phyloP scores from a whole-genome alignment of 78 protist species.

The Emiliania huxleyi region DNA sequence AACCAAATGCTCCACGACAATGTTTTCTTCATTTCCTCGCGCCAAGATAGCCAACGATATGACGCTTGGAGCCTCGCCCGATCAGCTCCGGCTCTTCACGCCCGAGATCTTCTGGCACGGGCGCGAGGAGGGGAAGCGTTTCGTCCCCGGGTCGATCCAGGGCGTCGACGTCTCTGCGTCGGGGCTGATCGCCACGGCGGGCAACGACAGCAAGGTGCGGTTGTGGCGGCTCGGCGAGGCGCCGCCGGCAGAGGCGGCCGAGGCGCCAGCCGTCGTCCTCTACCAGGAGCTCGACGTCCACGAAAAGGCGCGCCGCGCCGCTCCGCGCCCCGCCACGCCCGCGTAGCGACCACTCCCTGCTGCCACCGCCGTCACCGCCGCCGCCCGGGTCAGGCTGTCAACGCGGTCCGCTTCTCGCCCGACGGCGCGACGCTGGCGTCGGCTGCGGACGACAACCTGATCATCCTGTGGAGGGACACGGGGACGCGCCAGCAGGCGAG shows the following conservation, averaged over 20 bases:
- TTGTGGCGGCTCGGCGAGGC: not conserved
- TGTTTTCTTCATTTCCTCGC: too few species aligned
- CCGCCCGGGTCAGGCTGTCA: slow-evolving; percentile 18
- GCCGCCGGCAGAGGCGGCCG: not conserved
- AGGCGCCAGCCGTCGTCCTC: not conserved
- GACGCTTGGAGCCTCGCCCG: too few species aligned
- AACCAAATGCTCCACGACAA: too few species aligned
- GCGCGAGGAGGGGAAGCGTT: slow-evolving; percentile 6
- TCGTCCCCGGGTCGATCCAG: too few species aligned
- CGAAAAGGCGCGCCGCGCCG: not conserved
- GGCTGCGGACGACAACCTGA: slow-evolving; percentile 41
- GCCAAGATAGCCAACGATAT: too few species aligned
- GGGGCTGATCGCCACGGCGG: not conserved
- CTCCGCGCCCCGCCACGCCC: not conserved
- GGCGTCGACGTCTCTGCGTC: not conserved
- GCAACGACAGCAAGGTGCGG: not conserved
- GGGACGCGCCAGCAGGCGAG: not conserved
- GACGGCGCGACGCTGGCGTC: slow-evolving; percentile 39
- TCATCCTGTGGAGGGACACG: slow-evolving; percentile 41
- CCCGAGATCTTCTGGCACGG: not conserved
- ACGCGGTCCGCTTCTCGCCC: slow-evolving; percentile 61
- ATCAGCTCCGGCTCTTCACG: too few species aligned
- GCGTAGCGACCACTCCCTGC: not conserved
- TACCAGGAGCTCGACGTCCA: not conserved
- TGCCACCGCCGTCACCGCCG: not conserved